Evolutionary conservation across 2,329 filamentous ascomycete species (phyloP).

Genomic region (Teratosphaeria zuluensis): DNA sequence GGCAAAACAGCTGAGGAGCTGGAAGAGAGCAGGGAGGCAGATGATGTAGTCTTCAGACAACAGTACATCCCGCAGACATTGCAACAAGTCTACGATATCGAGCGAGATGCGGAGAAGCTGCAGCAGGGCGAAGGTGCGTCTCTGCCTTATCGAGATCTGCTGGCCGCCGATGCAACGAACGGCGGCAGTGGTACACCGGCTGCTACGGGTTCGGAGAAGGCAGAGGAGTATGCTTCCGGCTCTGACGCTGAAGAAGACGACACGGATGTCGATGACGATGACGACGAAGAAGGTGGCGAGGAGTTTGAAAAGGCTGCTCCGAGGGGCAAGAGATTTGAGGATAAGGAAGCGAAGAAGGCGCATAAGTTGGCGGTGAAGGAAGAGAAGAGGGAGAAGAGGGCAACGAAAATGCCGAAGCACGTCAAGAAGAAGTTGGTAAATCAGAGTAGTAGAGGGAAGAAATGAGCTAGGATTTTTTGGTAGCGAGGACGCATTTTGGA

Average conservation of each 20-base stretch:
- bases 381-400: conserved; percentile 84
- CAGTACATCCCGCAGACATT: conserved; percentile 95
- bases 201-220: not conserved
- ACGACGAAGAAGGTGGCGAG: conserved; percentile 20
- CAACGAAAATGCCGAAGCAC: conserved; percentile 93
- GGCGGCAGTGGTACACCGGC: conserved; percentile 2
- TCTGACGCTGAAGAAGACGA: conserved; percentile 15
- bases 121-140: conserved; percentile 62
- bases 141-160: conserved; percentile 75
- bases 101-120: conserved; percentile 75
- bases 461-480: conserved; percentile 32
- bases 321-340: conserved; percentile 74
- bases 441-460: conserved; percentile 48
- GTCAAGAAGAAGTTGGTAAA: conserved; percentile 81
- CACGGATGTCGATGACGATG: conserved; percentile 28
- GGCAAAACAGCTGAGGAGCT: conserved; percentile 37
- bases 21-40: conserved; percentile 52
- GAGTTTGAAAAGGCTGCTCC: conserved; percentile 34
- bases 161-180: conserved; percentile 57
- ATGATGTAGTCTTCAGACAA: conserved; percentile 87
- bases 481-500: not conserved
- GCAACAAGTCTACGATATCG: conserved; percentile 92
- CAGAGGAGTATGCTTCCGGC: conserved; percentile 11
- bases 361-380: conserved; percentile 92
- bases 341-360: conserved; percentile 81